Conservation (phyloP, 495 filamentous ascomycete species). For the Penicillium macrosclerotiorum region DNA sequence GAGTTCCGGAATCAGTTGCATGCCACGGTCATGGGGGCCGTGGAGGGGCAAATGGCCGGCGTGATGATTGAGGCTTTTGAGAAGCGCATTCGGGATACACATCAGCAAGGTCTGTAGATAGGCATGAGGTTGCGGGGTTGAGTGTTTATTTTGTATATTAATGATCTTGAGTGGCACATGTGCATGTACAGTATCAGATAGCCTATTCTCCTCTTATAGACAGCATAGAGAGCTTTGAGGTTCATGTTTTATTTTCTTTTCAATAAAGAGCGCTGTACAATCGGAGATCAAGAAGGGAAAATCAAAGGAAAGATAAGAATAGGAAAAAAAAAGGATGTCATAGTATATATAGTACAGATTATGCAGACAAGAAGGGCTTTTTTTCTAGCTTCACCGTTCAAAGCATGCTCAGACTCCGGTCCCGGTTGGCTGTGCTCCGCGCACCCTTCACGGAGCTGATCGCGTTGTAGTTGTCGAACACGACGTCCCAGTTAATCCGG, state of each 20-base stretch:
- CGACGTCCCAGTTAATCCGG: slow-evolving; percentile 77
- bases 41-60: slow-evolving; percentile 78
- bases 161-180: not conserved
- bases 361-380: slow-evolving; percentile 21
- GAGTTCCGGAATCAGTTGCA: slow-evolving; percentile 84
- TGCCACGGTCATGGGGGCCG: slow-evolving; percentile 69
- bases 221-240: too few relatives aligned
- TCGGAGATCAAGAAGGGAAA: too few relatives aligned
- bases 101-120: slow-evolving; percentile 23
- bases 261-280: slow-evolving; percentile 22
- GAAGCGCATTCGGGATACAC: slow-evolving; percentile 63
- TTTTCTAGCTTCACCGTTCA: slow-evolving; percentile 19
- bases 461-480: slow-evolving; percentile 50
- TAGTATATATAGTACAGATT: slow-evolving; percentile 36
- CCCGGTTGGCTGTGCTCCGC: slow-evolving; percentile 17
- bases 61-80: slow-evolving; percentile 95
- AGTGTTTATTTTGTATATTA: slow-evolving; percentile 10
- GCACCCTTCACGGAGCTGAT: slow-evolving; percentile 24
- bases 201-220: not conserved
- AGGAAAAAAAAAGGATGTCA: slow-evolving; percentile 16
- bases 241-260: too few relatives aligned
- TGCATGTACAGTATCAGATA: not conserved
- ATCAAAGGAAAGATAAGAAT: not conserved
- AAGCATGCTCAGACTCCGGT: slow-evolving; percentile 32
- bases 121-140: not conserved